Evolutionary conservation across 768 basidiomycete species (phyloP), one percentile per base, ranked within the genome.

Genomic region (Saitozyma sp.): DNA sequence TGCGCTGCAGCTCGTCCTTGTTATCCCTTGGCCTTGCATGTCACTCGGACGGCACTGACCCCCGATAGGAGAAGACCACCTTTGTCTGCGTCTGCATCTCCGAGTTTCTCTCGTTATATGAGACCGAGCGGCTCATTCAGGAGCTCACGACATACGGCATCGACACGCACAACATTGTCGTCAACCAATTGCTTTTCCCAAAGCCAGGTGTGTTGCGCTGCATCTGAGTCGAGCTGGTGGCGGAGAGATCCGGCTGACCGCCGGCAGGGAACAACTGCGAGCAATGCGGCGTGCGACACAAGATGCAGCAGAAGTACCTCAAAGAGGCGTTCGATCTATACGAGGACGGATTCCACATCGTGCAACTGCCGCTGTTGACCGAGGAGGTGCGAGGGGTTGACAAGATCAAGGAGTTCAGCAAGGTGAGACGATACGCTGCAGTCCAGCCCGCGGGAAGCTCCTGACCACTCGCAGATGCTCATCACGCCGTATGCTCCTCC

Each of bases 51-150:
- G 7, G 8, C 43, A 37, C 20, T 55, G 17, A 53, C 17, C 10
- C 38, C 41, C 17, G 16, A 41, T 69, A 94, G 91, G 96, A 99
- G 82, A 95, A 94, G 82, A 99, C 96, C 10, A 97, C 93, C 16
- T 99, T 99, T 74, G 89, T 99, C 71, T 97, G 96, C 73, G 95
- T 98, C 56, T 92, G 92, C 83, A 97, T 98, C 76, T 96, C 95
- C 56, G 95, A 98, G 80, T 98, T 99, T 85, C 82, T 98, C 69
- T 96, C 93, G 13, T 83, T 99, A 37, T 99, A 99, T 79, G 96
- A 99, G 83, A 99, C 96, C 37, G 96, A 99, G 80, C 90, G 96
- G 38, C 85, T 99, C 29, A 91, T 99, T 39, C 96, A 99, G 80
- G 94, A 97, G 78, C 82, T 96, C 50, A 80, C 80, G 9, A 56